Conservation (phyloP, 768 basidiomycete species). For the Dioszegia aurantiaca region DNA sequence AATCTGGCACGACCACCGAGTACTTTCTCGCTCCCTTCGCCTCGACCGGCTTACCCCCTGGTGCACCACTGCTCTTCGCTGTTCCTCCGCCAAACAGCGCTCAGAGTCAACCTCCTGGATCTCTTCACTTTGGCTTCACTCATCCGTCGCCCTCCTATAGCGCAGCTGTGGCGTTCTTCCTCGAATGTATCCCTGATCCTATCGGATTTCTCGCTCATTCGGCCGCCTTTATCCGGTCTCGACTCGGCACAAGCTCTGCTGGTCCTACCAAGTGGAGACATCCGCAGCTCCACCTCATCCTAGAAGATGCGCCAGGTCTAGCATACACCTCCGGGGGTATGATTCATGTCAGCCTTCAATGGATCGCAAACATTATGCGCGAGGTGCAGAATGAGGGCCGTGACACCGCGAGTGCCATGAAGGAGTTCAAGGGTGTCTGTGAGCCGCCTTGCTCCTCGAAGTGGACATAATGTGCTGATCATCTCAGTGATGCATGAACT, state of each 20-base stretch:
- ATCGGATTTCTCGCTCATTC: slow-evolving; percentile 35
- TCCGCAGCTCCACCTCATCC: slow-evolving; percentile 24
- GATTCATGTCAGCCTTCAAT: slow-evolving; percentile 31
- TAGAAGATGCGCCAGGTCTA: slow-evolving; percentile 37
- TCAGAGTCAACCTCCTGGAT: slow-evolving; percentile 1
- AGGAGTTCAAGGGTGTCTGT: slow-evolving; percentile 46
- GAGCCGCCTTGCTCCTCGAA: slow-evolving; percentile 6
- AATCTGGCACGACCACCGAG: background rate
- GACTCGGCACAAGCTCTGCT: slow-evolving; percentile 6
- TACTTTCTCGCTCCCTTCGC: slow-evolving; percentile 20
- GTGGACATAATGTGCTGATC: background rate
- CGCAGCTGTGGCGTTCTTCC: slow-evolving; percentile 33
- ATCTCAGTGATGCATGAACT: slow-evolving; percentile 33
- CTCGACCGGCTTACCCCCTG: background rate
- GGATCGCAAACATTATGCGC: slow-evolving; percentile 30
- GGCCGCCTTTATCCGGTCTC: slow-evolving; percentile 19
- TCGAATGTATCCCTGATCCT: slow-evolving; percentile 36
- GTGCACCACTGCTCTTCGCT: slow-evolving; percentile 9
- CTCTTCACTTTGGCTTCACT: slow-evolving; percentile 25
- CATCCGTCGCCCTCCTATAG: slow-evolving; percentile 19
- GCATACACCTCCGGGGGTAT: slow-evolving; percentile 35
- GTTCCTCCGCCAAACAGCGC: background rate
- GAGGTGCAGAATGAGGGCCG: slow-evolving; percentile 21
- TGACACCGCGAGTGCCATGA: slow-evolving; percentile 19
- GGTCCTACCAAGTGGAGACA: slow-evolving; percentile 27